These are phyloP conservation scores for Phoma herbarum DNA, from an alignment of 2,329 filamentous ascomycete species.

Conservation along the genomic window DNA sequence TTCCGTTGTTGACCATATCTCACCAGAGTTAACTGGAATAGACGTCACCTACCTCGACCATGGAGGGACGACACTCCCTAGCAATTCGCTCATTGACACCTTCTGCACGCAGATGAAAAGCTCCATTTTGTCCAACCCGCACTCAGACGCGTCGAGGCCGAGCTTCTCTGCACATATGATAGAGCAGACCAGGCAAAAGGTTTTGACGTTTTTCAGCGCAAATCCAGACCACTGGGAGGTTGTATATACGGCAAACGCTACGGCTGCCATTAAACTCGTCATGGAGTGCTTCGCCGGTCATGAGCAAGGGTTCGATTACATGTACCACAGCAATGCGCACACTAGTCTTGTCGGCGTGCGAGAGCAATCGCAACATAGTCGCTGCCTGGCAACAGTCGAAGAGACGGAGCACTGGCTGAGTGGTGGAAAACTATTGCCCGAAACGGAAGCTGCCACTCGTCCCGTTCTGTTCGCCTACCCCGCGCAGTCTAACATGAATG, in stretches of 20 bases:
- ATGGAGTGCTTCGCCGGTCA: conserved; percentile 75
- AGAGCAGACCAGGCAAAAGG: conserved; percentile 52
- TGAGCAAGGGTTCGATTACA: conserved; percentile 75
- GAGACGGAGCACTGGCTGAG: conserved; percentile 73
- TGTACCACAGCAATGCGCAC: conserved; percentile 83
- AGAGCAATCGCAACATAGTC: conserved; percentile 68
- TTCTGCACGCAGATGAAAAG: conserved; percentile 65
- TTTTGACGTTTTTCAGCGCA: conserved; percentile 79
- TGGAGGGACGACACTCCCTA: conserved; percentile 57
- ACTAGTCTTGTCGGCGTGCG: conserved; percentile 86
- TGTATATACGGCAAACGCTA: conserved; percentile 93
- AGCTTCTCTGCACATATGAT: conserved; percentile 67
- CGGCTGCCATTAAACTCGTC: conserved; percentile 86
- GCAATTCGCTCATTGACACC: conserved; percentile 64
- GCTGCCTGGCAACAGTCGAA: conserved; percentile 70
- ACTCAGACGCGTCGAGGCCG: conserved; percentile 68
- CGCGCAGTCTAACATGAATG: conserved; percentile 92
- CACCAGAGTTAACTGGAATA: conserved; percentile 15
- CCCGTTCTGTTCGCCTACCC: conserved; percentile 75
- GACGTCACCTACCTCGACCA: conserved; percentile 64
- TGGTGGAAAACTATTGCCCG: not conserved
- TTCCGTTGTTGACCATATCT: not conserved
- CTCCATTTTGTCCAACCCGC: conserved; percentile 73
- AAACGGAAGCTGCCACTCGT: conserved; percentile 23
- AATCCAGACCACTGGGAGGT: conserved; percentile 83